Evolutionary conservation across 306 rosid genomes (phyloP).

Genomic region (cucumber (Cucumis sativus)): Cucumber_9930_V3 NC_026657.2:10251501-10252000

Average conservation of each 20-base stretch:
- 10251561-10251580: not conserved
- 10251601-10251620: not conserved
- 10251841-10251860: not conserved
- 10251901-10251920: constrained; percentile 19
- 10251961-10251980: constrained; percentile 52
- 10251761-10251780: constrained; percentile 13
- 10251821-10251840: not conserved
- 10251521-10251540: no score
- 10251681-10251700: constrained; percentile 34
- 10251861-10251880: not conserved
- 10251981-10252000: constrained; percentile 45
- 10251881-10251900: not conserved
- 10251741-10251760: constrained; percentile 49
- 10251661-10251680: constrained; percentile 47
- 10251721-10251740: constrained; percentile 69
- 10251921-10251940: constrained; percentile 13
- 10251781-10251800: constrained; percentile 3
- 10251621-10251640: not conserved
- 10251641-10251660: not conserved
- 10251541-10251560: not conserved
- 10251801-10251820: not conserved
- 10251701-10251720: constrained; percentile 80
- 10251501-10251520: not conserved
- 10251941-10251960: constrained; percentile 13
- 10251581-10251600: not conserved